A percentile compares a stretch with the other conserved stretches of the same genome.
These are phyloP conservation scores for Acanthamoeba castellanii DNA, from an alignment of 208 protist species.

Conservation along the genomic window DNA sequence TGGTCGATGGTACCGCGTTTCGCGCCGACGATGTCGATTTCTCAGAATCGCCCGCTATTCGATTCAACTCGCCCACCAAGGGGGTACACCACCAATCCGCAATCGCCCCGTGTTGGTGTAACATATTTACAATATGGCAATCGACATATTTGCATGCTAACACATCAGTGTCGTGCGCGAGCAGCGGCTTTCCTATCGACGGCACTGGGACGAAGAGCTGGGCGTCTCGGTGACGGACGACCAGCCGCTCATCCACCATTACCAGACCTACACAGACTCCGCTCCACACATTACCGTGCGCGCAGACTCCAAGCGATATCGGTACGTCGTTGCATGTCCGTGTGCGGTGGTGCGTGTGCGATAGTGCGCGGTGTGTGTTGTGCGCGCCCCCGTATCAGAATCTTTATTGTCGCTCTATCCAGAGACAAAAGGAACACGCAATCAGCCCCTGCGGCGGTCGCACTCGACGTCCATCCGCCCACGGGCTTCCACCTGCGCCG, in stretches of 20 bases:
- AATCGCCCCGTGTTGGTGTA: background rate
- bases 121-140: too few relatives aligned
- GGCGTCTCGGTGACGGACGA: background rate
- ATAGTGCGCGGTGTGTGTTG: background rate
- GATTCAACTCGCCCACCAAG: constrained; percentile 11
- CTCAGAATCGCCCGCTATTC: background rate
- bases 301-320: background rate
- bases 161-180: background rate
- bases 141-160: too few relatives aligned
- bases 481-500: background rate
- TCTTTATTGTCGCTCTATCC: background rate
- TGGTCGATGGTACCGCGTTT: background rate
- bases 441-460: background rate
- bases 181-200: background rate
- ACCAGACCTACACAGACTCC: background rate
- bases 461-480: background rate
- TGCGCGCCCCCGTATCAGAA: too few relatives aligned
- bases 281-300: background rate
- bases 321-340: background rate
- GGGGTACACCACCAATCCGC: background rate
- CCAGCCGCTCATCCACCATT: background rate
- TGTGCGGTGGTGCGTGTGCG: too few relatives aligned
- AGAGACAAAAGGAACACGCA: background rate
- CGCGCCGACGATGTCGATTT: background rate
- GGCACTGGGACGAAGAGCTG: background rate